Evolutionary conservation across 495 filamentous ascomycete species (phyloP).

Genomic region (Oleoguttula mirabilis): DNA sequence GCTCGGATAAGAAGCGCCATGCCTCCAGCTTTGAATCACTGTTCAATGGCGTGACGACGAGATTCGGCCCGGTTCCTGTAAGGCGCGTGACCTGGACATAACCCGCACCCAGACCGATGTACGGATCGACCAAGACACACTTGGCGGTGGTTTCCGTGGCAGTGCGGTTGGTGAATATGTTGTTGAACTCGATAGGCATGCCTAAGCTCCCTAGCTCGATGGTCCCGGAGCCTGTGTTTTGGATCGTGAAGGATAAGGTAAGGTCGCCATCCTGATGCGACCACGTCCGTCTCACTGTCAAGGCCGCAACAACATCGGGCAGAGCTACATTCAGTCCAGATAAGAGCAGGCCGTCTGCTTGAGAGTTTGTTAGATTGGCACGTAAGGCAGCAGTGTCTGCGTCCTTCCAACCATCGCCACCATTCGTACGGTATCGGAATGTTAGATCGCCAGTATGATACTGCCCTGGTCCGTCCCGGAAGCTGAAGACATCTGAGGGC

Average conservation of each 20-base stretch:
- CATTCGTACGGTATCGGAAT: constrained; percentile 33
- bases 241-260: constrained; percentile 36
- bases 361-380: neutral
- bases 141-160: constrained; percentile 30
- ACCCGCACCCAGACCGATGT: constrained; percentile 41
- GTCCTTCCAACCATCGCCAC: constrained; percentile 26
- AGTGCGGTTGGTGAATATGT: constrained; percentile 40
- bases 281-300: constrained; percentile 38
- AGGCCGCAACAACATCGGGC: constrained; percentile 10
- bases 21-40: constrained; percentile 36
- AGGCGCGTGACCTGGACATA: constrained; percentile 37
- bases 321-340: constrained; percentile 27
- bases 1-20: constrained; percentile 35
- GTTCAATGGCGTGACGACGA: constrained; percentile 38
- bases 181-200: constrained; percentile 44
- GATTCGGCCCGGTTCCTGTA: constrained; percentile 33
- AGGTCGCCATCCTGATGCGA: constrained; percentile 34
- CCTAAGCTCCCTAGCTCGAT: constrained; percentile 42
- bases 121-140: constrained; percentile 32
- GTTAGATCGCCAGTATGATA: constrained; percentile 44
- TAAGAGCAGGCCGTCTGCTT: neutral
- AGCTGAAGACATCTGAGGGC: too few species aligned
- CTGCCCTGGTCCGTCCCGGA: too few species aligned
- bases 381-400: constrained; percentile 32
- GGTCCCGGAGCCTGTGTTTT: constrained; percentile 28